Evolutionary conservation across 1,284 basidiomycete genomes (phyloP).

Genomic region (Paramarasmius palmivorus): DNA sequence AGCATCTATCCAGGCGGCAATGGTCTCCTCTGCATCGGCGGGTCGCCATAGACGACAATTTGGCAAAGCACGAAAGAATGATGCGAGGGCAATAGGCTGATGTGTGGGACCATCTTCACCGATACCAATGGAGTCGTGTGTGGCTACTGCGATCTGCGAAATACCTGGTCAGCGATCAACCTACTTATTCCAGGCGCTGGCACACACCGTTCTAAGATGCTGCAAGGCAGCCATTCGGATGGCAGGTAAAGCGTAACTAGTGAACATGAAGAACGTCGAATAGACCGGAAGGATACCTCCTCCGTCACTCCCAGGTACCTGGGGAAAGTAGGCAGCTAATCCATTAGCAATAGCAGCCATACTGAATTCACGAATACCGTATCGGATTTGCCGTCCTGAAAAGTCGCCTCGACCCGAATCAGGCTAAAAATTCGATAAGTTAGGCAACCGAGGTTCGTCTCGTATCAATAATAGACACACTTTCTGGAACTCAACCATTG

Average conservation of each 20-base stretch:
- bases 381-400: conserved; percentile 72
- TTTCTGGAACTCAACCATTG: conserved; percentile 68
- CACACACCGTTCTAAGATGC: conserved; percentile 50
- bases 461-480: background rate
- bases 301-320: conserved; percentile 46
- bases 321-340: conserved; percentile 66
- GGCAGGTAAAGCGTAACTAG: conserved; percentile 69
- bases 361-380: conserved; percentile 79
- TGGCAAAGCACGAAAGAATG: conserved; percentile 54
- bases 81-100: conserved; percentile 59
- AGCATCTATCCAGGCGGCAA: conserved; percentile 8
- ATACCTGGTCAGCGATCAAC: background rate
- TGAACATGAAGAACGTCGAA: conserved; percentile 52
- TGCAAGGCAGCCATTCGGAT: conserved; percentile 72
- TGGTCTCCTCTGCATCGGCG: conserved; percentile 18
- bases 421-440: conserved; percentile 47
- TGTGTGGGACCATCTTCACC: conserved; percentile 80
- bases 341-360: conserved; percentile 80
- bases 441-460: too few species aligned
- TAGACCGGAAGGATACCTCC: conserved; percentile 1
- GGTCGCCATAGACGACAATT: conserved; percentile 56
- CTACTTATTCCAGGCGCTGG: background rate
- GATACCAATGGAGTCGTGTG: conserved; percentile 68
- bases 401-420: conserved; percentile 63
- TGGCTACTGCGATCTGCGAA: conserved; percentile 61